Percentiles rank a stretch among this genome's conserved stretches.
These are phyloP conservation scores for Falciphora oryzae DNA, from an alignment of 2,329 filamentous ascomycete species.

Conservation along the genomic window DNA sequence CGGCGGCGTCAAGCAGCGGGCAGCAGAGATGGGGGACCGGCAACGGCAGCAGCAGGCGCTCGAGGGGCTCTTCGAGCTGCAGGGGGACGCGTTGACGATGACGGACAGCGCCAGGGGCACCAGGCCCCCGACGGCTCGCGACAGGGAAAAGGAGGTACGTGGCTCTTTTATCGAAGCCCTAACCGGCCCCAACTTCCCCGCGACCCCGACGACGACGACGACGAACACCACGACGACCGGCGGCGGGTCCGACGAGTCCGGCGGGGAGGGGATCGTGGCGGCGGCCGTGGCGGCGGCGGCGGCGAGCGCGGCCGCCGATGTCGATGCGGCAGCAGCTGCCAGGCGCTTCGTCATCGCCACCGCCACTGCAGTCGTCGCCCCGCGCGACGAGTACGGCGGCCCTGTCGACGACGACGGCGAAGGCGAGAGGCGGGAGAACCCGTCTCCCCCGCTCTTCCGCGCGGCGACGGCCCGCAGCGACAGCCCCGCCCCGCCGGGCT, in stretches of 20 bases:
- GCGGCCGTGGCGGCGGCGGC: background rate
- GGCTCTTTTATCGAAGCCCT: background rate
- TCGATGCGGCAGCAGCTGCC: background rate
- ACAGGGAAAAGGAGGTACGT: slow-evolving; percentile 10
- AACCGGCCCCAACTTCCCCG: background rate
- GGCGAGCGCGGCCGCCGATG: no score
- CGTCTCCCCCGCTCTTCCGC: background rate
- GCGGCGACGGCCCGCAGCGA: background rate
- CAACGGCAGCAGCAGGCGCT: background rate
- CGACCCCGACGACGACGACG: background rate
- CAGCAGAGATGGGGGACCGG: background rate
- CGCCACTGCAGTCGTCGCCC: no score
- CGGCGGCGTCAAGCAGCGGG: background rate
- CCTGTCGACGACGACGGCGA: background rate
- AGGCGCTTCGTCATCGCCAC: no score
- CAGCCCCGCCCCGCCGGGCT: background rate
- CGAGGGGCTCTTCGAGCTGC: background rate
- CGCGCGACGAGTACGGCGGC: background rate
- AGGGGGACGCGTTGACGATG: background rate
- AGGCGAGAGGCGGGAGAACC: background rate
- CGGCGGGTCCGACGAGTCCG: no score
- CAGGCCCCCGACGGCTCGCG: background rate
- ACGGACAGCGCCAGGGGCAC: background rate
- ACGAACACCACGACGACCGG: background rate
- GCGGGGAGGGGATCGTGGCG: background rate